Percentiles rank a stretch among this genome's conserved stretches.
These are phyloP conservation scores for Arxiozyma telluris DNA, from an alignment of 1,139 yeast species.

Conservation along the genomic window DNA sequence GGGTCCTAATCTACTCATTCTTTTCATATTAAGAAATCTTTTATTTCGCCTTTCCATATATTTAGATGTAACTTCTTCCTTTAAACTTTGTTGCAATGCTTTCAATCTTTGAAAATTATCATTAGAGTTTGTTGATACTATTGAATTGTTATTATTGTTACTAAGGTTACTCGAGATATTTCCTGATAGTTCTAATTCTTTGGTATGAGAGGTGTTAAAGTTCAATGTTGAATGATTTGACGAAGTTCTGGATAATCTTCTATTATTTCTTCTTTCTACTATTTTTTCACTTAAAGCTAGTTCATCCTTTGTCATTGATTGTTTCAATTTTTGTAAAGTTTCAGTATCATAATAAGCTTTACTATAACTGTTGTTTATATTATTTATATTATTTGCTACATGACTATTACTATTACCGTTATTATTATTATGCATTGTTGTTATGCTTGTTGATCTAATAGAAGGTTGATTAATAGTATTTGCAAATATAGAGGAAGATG, in stretches of 20 bases:
- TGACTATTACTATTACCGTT: not conserved
- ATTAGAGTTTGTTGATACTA: not conserved
- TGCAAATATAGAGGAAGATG: slow-evolving; percentile 10
- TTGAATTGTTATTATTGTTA: slow-evolving; percentile 1
- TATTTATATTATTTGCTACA: not conserved
- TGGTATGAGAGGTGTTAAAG: not conserved
- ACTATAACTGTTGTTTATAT: not conserved
- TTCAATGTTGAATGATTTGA: slow-evolving; percentile 3
- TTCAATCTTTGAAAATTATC: slow-evolving; percentile 16
- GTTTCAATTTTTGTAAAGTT: slow-evolving; percentile 3
- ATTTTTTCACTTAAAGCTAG: not conserved
- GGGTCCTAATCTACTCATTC: slow-evolving; percentile 31
- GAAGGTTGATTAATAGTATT: slow-evolving; percentile 3
- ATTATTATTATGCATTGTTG: slow-evolving; percentile 13
- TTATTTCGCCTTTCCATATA: slow-evolving; percentile 29
- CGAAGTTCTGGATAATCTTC: slow-evolving; percentile 3
- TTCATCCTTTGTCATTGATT: slow-evolving; percentile 1
- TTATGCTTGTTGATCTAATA: slow-evolving; percentile 9
- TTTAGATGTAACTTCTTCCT: slow-evolving; percentile 24
- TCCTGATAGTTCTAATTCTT: not conserved
- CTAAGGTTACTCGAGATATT: not conserved
- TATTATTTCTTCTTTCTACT: slow-evolving; percentile 3
- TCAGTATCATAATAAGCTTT: not conserved
- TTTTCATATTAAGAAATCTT: slow-evolving; percentile 23
- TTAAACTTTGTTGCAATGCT: slow-evolving; percentile 21